Percentiles rank a stretch among this genome's conserved stretches.
These are phyloP conservation scores for Myxozyma geophila DNA, from an alignment of 805 yeast species.

Conservation along the genomic window DNA sequence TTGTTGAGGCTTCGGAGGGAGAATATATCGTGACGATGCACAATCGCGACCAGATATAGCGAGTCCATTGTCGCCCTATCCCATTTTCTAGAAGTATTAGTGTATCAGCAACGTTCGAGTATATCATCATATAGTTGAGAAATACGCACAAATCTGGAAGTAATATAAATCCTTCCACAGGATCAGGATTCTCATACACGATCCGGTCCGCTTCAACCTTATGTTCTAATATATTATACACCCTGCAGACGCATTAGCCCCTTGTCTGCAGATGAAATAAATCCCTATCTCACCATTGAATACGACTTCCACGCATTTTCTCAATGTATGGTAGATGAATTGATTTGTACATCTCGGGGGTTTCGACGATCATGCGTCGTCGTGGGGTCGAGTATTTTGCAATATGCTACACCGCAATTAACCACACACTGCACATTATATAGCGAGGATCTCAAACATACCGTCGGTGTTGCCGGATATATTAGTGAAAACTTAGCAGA, in stretches of 20 bases:
- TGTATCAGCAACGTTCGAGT: not conserved
- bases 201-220: slow-evolving; percentile 86
- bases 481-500: slow-evolving; percentile 75
- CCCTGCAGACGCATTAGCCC: slow-evolving; percentile 43
- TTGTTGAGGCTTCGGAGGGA: slow-evolving; percentile 74
- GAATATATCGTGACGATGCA: slow-evolving; percentile 66
- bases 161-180: slow-evolving; percentile 64
- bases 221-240: slow-evolving; percentile 74
- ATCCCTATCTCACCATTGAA: slow-evolving; percentile 62
- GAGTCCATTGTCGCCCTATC: slow-evolving; percentile 72
- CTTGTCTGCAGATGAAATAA: not conserved
- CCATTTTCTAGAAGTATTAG: slow-evolving; percentile 62
- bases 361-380: slow-evolving; percentile 70
- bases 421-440: not conserved
- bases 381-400: slow-evolving; percentile 69
- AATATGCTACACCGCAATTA: slow-evolving; percentile 58
- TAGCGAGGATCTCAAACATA: not conserved
- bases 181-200: slow-evolving; percentile 65
- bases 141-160: slow-evolving; percentile 76
- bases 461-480: slow-evolving; percentile 80
- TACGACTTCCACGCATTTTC: slow-evolving; percentile 73
- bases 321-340: slow-evolving; percentile 76
- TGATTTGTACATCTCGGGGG: slow-evolving; percentile 71
- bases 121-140: not conserved
- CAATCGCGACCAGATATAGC: slow-evolving; percentile 78